phyloP scores from a whole-genome alignment of 148 eudicot genomes.

The Camellia lanceoleosa region DNA sequence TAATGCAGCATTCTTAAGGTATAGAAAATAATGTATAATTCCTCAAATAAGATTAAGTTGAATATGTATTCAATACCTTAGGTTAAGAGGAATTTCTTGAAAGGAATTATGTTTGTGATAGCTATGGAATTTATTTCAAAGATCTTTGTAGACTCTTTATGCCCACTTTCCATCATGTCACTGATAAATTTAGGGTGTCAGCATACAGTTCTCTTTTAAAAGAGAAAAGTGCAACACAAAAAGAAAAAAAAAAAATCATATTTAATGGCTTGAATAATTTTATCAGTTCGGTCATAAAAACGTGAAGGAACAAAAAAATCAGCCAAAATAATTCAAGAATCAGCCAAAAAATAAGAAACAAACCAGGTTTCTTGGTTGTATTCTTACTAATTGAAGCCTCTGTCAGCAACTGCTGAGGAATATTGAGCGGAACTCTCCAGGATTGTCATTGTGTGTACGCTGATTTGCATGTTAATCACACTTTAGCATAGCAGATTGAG shows the following conservation, averaged over 20 bases:
- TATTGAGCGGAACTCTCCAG: too few relatives aligned
- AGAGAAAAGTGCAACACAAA: neutral
- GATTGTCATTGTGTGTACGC: too few relatives aligned
- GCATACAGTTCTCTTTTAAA: neutral
- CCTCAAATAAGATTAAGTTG: neutral
- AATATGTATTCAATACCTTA: neutral
- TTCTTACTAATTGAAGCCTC: too few relatives aligned
- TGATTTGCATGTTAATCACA: too few relatives aligned
- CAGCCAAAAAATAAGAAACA: too few relatives aligned
- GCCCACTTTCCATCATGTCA: neutral
- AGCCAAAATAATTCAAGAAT: too few relatives aligned
- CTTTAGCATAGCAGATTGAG: too few relatives aligned
- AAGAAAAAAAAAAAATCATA: too few relatives aligned
- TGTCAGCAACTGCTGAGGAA: too few relatives aligned
- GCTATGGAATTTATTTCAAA: neutral
- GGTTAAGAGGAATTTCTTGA: neutral
- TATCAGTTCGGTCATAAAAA: too few relatives aligned
- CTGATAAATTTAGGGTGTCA: neutral
- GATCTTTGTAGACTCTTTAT: neutral
- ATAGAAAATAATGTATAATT: neutral
- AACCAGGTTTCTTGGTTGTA: too few relatives aligned
- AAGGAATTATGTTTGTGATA: neutral
- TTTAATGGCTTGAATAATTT: neutral
- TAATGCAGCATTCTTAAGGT: neutral
- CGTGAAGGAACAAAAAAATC: too few relatives aligned